Base-by-base conservation (phyloP, 768 basidiomycete species). In the Mycena capillaripes region DNA sequence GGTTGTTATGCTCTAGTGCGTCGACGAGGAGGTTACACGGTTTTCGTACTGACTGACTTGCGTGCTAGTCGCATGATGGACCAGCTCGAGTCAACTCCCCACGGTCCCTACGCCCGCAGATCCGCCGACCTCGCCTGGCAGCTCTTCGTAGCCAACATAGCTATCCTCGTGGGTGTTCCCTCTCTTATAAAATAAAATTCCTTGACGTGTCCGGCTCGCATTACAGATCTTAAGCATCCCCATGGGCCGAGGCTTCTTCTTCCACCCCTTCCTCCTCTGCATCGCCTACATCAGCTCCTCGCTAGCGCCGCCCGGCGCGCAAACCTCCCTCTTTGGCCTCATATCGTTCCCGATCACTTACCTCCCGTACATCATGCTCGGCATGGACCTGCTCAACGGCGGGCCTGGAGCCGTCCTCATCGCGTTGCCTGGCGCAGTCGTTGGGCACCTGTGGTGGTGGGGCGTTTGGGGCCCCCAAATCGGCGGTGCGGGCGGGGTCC, bases 371-470 rank as follows among this genome's bases (percentile, higher is more conserved):
- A 85, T 89, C 44, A 86, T 97, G 78, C 87, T 97, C 61, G 89
- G 78, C 42, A 81, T 97, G 76, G 96, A 97, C 80, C 79, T 93
- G 56, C 78, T 96, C 76, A 86, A 86, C 70, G 90, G 82, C 14
- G 93, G 93, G 4, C 88, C 91, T 0, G 44, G 70, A 1, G 88
- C 86, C 4, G 93, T 91, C 5, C 88, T 89, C 9, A 76, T 84
- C 30, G 83, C 87, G 29, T 78, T 95, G 57, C 91, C 91, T 0
- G 96, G 96, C 10, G 87, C 93, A 38, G 86, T 94, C 36, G 88
- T 92, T 3, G 95, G 95, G 0, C 95, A 97, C 78, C 79, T 89
- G 11, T 96, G 94, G 93, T 95, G 92, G 91, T 94, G 91, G 91
- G 78, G 83, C 29, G 86, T 94, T 10, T 91, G 91, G 86, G 88